Conservation (phyloP, 768 basidiomycete species). For the Tephrocybe sp. region DNA sequence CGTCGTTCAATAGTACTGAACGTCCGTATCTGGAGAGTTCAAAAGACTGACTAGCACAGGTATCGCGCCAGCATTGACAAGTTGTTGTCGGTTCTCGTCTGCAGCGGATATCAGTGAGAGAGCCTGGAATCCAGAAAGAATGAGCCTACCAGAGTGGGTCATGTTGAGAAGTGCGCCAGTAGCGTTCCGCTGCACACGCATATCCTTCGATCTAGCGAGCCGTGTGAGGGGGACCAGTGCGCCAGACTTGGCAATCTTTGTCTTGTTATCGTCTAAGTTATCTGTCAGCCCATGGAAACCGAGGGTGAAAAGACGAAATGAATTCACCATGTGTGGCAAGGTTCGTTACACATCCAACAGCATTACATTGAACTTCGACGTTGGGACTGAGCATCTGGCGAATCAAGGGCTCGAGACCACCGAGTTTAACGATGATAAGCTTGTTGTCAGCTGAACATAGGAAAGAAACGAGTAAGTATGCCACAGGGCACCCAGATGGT, state of each 20-base stretch:
- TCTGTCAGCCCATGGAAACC: conserved; percentile 9
- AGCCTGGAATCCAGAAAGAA: conserved; percentile 7
- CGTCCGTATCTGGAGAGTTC: conserved; percentile 97
- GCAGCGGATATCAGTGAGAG: conserved; percentile 1
- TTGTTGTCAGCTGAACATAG: conserved; percentile 87
- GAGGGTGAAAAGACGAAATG: conserved; percentile 11
- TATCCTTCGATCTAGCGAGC: conserved; percentile 95
- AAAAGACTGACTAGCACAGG: conserved; percentile 94
- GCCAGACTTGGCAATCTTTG: conserved; percentile 98
- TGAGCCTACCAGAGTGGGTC: conserved; percentile 89
- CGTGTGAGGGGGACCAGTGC: conserved; percentile 97
- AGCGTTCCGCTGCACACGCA: conserved; percentile 98
- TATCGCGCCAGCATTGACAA: conserved; percentile 97
- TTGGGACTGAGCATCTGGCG: conserved; percentile 99
- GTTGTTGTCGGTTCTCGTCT: conserved; percentile 99
- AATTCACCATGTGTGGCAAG: conserved; percentile 92
- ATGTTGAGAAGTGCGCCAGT: conserved; percentile 98
- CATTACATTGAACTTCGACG: conserved; percentile 99
- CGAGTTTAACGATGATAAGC: conserved; percentile 95
- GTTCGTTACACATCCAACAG: conserved; percentile 98
- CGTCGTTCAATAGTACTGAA: conserved; percentile 99
- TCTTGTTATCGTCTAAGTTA: conserved; percentile 93
- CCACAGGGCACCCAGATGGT: conserved; percentile 1
- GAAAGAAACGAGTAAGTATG: conserved; percentile 13
- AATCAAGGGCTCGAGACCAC: conserved; percentile 96